Evolutionary conservation across 805 yeast genomes (phyloP).

Genomic region (Priceomyces medius): DNA sequence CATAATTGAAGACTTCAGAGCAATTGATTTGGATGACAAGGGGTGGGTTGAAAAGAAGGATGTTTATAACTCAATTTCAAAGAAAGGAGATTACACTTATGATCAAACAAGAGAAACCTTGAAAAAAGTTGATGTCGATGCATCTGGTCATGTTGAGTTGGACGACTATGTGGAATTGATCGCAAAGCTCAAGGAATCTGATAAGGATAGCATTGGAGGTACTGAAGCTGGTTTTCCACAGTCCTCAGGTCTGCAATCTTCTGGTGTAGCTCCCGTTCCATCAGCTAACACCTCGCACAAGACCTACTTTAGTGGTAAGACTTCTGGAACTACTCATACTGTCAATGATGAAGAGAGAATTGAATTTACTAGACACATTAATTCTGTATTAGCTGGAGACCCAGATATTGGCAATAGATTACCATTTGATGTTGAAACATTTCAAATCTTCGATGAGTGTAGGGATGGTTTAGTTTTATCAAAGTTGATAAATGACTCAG

Average conservation of each 20-base stretch:
- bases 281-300: conserved; percentile 53
- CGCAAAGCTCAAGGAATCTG: conserved; percentile 67
- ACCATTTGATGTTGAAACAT: conserved; percentile 90
- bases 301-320: conserved; percentile 79
- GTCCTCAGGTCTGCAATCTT: conserved; percentile 21
- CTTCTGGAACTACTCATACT: conserved; percentile 93
- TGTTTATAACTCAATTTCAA: conserved; percentile 79
- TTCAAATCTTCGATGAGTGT: conserved; percentile 95
- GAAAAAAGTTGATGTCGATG: conserved; percentile 88
- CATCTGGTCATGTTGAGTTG: conserved; percentile 93
- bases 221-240: conserved; percentile 17
- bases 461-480: conserved; percentile 92
- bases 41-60: conserved; percentile 94
- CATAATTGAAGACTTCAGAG: conserved; percentile 81
- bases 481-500: conserved; percentile 93
- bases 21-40: conserved; percentile 83
- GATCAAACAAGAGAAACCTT: conserved; percentile 93
- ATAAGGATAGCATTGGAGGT: conserved; percentile 18
- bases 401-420: conserved; percentile 76
- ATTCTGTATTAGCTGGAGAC: conserved; percentile 88
- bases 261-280: conserved; percentile 37
- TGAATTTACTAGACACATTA: conserved; percentile 95
- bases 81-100: conserved; percentile 76
- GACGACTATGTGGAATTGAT: conserved; percentile 88
- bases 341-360: conserved; percentile 95